Conservation (phyloP, 345 rosid genomes). For the Eucalyptus erythrocorys region DNA sequence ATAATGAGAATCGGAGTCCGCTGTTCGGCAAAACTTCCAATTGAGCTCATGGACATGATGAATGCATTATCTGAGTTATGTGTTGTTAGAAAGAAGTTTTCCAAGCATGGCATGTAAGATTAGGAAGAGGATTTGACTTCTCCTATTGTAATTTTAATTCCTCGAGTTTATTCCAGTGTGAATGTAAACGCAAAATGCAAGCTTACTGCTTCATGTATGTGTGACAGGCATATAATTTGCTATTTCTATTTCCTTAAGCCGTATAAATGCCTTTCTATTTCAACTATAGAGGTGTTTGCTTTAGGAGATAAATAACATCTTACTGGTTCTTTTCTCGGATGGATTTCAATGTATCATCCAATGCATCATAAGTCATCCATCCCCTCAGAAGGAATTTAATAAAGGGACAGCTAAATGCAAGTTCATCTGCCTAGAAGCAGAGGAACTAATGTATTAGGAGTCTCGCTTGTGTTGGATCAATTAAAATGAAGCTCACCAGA, state of each 20-base stretch:
- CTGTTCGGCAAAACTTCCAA: background rate
- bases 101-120: background rate
- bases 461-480: background rate
- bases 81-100: accelerated
- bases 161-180: background rate
- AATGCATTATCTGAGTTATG: background rate
- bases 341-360: background rate
- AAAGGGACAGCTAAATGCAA: background rate
- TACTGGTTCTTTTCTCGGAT: background rate
- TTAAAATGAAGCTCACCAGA: background rate
- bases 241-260: too few relatives aligned
- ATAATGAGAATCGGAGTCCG: background rate
- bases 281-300: too few relatives aligned
- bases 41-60: background rate
- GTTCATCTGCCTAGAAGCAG: background rate
- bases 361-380: background rate
- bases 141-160: background rate
- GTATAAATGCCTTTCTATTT: too few relatives aligned
- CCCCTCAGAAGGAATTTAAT: background rate
- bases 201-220: background rate
- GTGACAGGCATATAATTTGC: too few relatives aligned
- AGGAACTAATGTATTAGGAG: background rate
- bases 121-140: background rate
- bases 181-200: background rate
- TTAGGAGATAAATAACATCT: background rate